phyloP scores from a whole-genome alignment of 768 basidiomycete genomes.

The Termitomyces titanicus region DNA sequence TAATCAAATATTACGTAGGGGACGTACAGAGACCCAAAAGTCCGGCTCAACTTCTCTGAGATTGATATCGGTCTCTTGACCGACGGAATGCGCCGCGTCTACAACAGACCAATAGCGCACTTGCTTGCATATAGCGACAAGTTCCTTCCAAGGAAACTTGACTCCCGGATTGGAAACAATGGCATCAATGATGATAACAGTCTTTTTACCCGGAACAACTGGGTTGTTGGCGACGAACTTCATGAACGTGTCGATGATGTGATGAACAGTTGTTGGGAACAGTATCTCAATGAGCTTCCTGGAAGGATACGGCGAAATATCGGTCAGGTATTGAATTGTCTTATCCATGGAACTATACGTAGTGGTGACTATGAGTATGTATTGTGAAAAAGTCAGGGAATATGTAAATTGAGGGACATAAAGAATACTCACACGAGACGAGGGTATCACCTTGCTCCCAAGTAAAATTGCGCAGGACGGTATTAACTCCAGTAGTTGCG shows the following conservation, averaged over 20 bases:
- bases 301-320: constrained; percentile 51
- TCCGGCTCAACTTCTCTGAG: constrained; percentile 57
- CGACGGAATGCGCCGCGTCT: constrained; percentile 81
- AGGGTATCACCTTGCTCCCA: constrained; percentile 64
- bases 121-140: constrained; percentile 61
- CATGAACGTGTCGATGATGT: constrained; percentile 32
- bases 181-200: constrained; percentile 67
- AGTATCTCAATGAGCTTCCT: constrained; percentile 45
- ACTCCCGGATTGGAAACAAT: constrained; percentile 66
- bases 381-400: not conserved
- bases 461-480: constrained; percentile 55
- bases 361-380: constrained; percentile 14
- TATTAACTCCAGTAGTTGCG: constrained; percentile 55
- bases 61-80: constrained; percentile 67
- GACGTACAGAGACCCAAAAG: constrained; percentile 76
- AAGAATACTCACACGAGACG: constrained; percentile 39
- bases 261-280: constrained; percentile 60
- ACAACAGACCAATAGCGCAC: constrained; percentile 64
- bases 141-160: constrained; percentile 72
- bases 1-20: too few relatives aligned
- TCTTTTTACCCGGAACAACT: constrained; percentile 28
- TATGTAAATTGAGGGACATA: too few relatives aligned
- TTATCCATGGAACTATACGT: constrained; percentile 49
- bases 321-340: constrained; percentile 50
- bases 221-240: constrained; percentile 16